Percentiles rank a stretch among this genome's conserved stretches.
These are phyloP conservation scores for Bruguiera parviflora DNA, from an alignment of 345 rosid species.

Conservation along the genomic window DNA sequence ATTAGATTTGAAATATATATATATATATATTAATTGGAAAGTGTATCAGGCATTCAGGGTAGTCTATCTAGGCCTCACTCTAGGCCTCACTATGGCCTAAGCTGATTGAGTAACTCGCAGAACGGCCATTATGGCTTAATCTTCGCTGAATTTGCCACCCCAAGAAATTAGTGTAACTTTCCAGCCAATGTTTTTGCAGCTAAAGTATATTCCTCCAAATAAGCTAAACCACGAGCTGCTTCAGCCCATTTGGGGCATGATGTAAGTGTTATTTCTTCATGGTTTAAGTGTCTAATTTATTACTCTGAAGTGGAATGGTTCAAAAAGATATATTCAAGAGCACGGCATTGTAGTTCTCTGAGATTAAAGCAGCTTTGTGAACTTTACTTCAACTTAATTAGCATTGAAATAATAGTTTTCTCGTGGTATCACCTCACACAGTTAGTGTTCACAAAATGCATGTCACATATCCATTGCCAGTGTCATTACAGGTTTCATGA, in stretches of 20 bases:
- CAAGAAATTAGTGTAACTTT: slow-evolving; percentile 25
- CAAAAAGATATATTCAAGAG: no score
- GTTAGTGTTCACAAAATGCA: not conserved
- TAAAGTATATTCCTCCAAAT: not conserved
- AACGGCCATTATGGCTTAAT: slow-evolving; percentile 40
- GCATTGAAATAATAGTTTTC: no score
- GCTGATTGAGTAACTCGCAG: slow-evolving; percentile 29
- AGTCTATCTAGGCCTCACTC: not conserved
- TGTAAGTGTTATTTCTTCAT: slow-evolving; percentile 10
- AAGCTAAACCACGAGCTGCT: not conserved
- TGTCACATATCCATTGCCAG: not conserved
- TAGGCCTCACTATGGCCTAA: not conserved
- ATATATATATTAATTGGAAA: not conserved
- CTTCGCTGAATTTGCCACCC: slow-evolving; percentile 32
- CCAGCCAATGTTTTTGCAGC: not conserved
- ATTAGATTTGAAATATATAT: no score
- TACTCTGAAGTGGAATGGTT: not conserved
- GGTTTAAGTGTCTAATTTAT: not conserved
- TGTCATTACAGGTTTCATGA: not conserved
- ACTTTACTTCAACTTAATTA: no score
- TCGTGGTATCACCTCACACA: not conserved
- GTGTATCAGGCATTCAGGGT: not conserved
- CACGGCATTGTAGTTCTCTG: no score
- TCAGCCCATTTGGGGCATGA: not conserved
- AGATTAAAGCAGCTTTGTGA: no score